phyloP scores from a whole-genome alignment of 2,329 filamentous ascomycete genomes.

The Phaeosphaeriaceae sp. region DNA sequence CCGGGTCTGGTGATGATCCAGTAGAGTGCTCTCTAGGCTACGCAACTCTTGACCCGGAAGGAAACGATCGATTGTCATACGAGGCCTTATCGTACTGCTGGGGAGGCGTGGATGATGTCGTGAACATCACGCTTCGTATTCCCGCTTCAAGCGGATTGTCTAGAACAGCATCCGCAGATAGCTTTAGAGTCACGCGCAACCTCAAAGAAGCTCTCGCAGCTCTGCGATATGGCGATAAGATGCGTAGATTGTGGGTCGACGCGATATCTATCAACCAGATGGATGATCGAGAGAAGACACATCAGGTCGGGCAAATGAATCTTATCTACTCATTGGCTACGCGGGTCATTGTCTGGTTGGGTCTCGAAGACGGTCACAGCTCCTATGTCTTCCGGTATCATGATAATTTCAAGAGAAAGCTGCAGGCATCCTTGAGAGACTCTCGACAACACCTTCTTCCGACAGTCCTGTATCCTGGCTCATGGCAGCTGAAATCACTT shows the following conservation, averaged over 20 bases:
- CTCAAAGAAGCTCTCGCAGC: background rate
- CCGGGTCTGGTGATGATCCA: background rate
- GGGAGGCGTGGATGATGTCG: background rate
- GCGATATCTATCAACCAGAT: slow-evolving; percentile 9
- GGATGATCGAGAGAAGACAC: slow-evolving; percentile 2
- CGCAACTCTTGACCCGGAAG: background rate
- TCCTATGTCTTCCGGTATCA: background rate
- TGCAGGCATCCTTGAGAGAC: background rate
- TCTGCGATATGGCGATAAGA: background rate
- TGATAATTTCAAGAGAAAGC: background rate
- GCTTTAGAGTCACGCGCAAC: background rate
- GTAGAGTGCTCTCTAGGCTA: background rate
- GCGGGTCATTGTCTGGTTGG: slow-evolving; percentile 7
- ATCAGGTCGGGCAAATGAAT: slow-evolving; percentile 9
- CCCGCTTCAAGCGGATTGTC: background rate
- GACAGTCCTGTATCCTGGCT: background rate
- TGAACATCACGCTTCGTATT: background rate
- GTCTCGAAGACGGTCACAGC: background rate
- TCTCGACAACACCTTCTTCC: background rate
- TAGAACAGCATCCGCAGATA: background rate
- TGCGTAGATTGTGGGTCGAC: slow-evolving; percentile 4
- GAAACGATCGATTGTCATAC: background rate
- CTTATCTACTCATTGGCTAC: slow-evolving; percentile 2
- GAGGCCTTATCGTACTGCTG: slow-evolving; percentile 9
- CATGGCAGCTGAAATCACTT: background rate